Percentiles rank a stretch among this genome's conserved stretches.
phyloP scores from a whole-genome alignment of 2,329 filamentous ascomycete genomes.

The Diaporthe ampelina region DNA sequence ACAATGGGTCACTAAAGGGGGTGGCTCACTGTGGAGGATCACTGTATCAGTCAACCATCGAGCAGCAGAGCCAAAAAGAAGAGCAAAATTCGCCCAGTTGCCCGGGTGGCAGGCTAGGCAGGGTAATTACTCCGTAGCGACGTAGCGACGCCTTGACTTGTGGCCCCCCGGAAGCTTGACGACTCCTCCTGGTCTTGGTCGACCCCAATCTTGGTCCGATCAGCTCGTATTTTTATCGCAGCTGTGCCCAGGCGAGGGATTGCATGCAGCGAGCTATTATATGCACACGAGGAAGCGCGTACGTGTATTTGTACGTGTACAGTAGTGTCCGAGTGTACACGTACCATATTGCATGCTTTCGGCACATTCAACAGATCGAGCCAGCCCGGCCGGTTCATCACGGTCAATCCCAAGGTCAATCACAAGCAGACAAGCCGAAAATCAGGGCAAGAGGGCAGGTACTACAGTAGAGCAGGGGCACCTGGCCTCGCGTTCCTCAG shows the following conservation, averaged over 20 bases:
- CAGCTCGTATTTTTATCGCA: constrained; percentile 32
- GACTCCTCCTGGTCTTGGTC: background rate
- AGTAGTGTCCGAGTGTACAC: background rate
- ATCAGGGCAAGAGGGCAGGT: constrained; percentile 9
- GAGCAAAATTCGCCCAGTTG: background rate
- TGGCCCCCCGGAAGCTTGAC: constrained; percentile 28
- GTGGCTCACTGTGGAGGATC: constrained; percentile 21
- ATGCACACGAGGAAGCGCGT: background rate
- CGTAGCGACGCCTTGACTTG: constrained; percentile 24
- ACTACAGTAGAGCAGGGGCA: no score
- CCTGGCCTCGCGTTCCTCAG: no score
- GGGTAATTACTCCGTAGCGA: constrained; percentile 11
- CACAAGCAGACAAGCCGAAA: background rate
- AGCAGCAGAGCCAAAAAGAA: constrained; percentile 6
- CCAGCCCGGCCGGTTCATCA: background rate
- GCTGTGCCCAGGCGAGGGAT: constrained; percentile 1
- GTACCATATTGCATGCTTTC: background rate
- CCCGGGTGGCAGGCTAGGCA: background rate
- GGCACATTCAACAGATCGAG: constrained; percentile 29
- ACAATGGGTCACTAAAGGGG: constrained; percentile 34
- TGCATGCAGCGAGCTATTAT: background rate
- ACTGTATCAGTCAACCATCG: background rate
- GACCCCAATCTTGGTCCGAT: constrained; percentile 21
- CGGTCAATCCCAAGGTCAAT: background rate
- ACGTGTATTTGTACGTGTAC: no score